These are phyloP conservation scores for Salvia sclarea DNA, from an alignment of 305 asterid genomes.

Conservation along the genomic window DNA sequence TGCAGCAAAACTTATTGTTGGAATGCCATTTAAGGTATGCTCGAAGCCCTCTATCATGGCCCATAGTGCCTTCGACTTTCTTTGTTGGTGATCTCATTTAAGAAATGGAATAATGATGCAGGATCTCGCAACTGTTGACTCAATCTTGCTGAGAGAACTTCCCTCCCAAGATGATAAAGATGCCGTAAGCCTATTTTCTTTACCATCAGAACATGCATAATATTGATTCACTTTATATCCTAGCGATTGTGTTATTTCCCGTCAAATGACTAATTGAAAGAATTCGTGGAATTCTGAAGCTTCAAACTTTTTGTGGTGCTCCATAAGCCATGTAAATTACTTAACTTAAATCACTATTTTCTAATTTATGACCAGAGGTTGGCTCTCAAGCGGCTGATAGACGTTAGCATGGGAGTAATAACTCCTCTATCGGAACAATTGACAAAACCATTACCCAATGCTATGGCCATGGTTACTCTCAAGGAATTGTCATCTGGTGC, in stretches of 20 bases:
- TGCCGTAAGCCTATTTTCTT: slow-evolving; percentile 61
- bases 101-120: slow-evolving; percentile 33
- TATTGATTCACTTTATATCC: background rate
- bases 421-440: slow-evolving; percentile 90
- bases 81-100: slow-evolving; percentile 20
- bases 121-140: slow-evolving; percentile 99
- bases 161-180: slow-evolving; percentile 81
- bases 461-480: slow-evolving; percentile 72
- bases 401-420: slow-evolving; percentile 95
- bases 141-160: slow-evolving; percentile 90
- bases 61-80: slow-evolving; percentile 11
- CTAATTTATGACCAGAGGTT: slow-evolving; percentile 58
- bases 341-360: slow-evolving; percentile 27
- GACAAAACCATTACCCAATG: slow-evolving; percentile 88
- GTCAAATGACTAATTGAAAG: background rate
- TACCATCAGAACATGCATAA: slow-evolving; percentile 4
- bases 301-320: background rate
- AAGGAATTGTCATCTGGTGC: slow-evolving; percentile 87
- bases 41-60: slow-evolving; percentile 9
- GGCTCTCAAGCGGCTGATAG: slow-evolving; percentile 91
- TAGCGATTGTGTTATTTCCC: background rate
- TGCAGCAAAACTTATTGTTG: slow-evolving; percentile 87
- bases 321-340: slow-evolving; percentile 24
- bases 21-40: slow-evolving; percentile 96
- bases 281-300: background rate